A percentile compares a stretch with the other conserved stretches of the same genome.
Evolutionary conservation across 495 filamentous ascomycete genomes (phyloP).

Genomic region (Daldinia bambusicola): DNA sequence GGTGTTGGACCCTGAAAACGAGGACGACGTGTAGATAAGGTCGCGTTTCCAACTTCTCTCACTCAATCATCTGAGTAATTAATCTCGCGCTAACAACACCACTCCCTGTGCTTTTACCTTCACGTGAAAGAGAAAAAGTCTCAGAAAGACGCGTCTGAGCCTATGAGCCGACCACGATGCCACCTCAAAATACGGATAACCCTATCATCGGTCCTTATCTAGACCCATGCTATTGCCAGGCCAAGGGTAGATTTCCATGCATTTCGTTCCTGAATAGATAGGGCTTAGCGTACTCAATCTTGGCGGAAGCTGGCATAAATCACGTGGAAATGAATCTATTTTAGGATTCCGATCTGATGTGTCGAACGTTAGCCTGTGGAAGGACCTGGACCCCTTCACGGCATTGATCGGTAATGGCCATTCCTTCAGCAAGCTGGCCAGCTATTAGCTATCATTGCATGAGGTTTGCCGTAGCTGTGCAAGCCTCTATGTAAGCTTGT

Average conservation of each 20-base stretch:
- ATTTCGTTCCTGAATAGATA: constrained; percentile 43
- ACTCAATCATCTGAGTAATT: constrained; percentile 6
- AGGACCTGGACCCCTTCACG: background rate
- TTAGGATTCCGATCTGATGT: constrained; percentile 23
- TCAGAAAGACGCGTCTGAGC: background rate
- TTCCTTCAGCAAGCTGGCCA: constrained; percentile 3
- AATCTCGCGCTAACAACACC: constrained; percentile 3
- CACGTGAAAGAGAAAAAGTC: background rate
- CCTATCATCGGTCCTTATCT: constrained; percentile 19
- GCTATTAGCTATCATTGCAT: constrained; percentile 16
- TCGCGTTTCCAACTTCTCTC: constrained; percentile 17
- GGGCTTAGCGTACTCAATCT: constrained; percentile 39
- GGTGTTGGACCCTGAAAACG: constrained; percentile 78
- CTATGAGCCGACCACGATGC: background rate
- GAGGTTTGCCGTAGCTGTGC: background rate
- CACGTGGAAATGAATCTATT: constrained; percentile 39
- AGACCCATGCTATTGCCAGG: constrained; percentile 6
- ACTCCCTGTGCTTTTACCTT: background rate
- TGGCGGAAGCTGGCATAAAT: constrained; percentile 31
- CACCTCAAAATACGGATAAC: constrained; percentile 4
- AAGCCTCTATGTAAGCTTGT: background rate
- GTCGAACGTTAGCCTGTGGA: constrained; percentile 10
- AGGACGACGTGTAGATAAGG: constrained; percentile 25
- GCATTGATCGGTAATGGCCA: constrained; percentile 16
- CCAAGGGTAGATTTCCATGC: constrained; percentile 2